These are phyloP conservation scores for Diversispora epigaea DNA, from an alignment of 192 early-diverging fungal species.

Conservation along the genomic window DNA sequence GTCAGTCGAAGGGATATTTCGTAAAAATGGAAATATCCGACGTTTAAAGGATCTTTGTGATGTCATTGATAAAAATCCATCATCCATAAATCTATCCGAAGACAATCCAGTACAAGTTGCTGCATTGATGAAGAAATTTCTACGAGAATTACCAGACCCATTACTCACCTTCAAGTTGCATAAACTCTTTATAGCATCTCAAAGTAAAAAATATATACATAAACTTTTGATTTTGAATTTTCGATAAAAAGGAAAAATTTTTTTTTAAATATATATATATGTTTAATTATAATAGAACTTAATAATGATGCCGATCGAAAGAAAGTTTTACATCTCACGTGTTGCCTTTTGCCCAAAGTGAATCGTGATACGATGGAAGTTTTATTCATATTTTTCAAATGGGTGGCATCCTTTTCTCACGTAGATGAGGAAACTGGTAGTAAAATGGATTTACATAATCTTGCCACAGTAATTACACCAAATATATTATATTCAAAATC, in stretches of 20 bases:
- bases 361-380: slow-evolving; percentile 94
- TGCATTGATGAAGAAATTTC: slow-evolving; percentile 93
- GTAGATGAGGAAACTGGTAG: slow-evolving; percentile 73
- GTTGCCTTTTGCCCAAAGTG: slow-evolving; percentile 81
- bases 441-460: slow-evolving; percentile 90
- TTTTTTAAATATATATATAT: not conserved
- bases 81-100: slow-evolving; percentile 63
- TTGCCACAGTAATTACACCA: slow-evolving; percentile 93
- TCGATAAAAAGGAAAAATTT: not conserved
- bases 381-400: slow-evolving; percentile 81
- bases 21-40: slow-evolving; percentile 97
- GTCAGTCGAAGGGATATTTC: slow-evolving; percentile 91
- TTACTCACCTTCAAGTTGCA: slow-evolving; percentile 88
- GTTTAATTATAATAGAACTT: slow-evolving; percentile 44
- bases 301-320: slow-evolving; percentile 52
- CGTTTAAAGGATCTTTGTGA: slow-evolving; percentile 84
- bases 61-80: slow-evolving; percentile 79
- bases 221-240: not conserved
- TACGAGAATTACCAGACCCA: slow-evolving; percentile 95
- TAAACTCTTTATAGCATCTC: slow-evolving; percentile 77
- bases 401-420: slow-evolving; percentile 79
- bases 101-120: slow-evolving; percentile 90
- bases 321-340: slow-evolving; percentile 75
- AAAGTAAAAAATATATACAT: slow-evolving; percentile 47
- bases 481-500: slow-evolving; percentile 87